phyloP scores from a whole-genome alignment of 1,139 yeast species.

The Zygoascus hellenicus region DNA sequence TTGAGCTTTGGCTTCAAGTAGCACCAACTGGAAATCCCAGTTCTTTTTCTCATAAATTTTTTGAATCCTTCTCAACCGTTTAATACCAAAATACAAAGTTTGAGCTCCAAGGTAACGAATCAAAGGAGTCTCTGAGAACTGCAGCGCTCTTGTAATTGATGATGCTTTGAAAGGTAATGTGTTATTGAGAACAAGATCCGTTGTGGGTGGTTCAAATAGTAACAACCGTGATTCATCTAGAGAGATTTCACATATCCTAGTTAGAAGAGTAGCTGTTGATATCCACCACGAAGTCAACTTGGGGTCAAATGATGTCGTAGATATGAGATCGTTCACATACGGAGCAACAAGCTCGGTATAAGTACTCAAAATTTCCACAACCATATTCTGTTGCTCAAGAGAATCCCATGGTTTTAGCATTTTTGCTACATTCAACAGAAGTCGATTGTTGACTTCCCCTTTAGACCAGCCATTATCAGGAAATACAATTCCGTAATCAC shows the following conservation, averaged over 20 bases:
- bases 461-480: conserved; percentile 54
- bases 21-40: conserved; percentile 38
- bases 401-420: conserved; percentile 80
- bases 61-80: conserved; percentile 44
- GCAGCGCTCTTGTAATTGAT: conserved; percentile 52
- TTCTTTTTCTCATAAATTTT: conserved; percentile 37
- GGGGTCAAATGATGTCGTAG: conserved; percentile 59
- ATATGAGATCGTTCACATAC: conserved; percentile 47
- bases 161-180: conserved; percentile 67
- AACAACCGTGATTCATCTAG: conserved; percentile 18
- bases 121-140: conserved; percentile 45
- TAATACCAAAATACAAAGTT: conserved; percentile 48
- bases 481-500: conserved; percentile 56
- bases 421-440: conserved; percentile 56
- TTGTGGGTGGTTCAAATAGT: conserved; percentile 24
- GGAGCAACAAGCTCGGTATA: conserved; percentile 73
- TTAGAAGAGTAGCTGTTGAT: conserved; percentile 59
- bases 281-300: conserved; percentile 76
- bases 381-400: conserved; percentile 52
- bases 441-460: conserved; percentile 43
- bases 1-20: conserved; percentile 36
- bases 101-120: conserved; percentile 63
- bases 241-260: conserved; percentile 54
- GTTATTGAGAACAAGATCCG: conserved; percentile 42
- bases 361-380: conserved; percentile 44